These are phyloP conservation scores for Puccinia triticina DNA, from an alignment of 1,284 basidiomycete species.

Conservation along the genomic window DNA sequence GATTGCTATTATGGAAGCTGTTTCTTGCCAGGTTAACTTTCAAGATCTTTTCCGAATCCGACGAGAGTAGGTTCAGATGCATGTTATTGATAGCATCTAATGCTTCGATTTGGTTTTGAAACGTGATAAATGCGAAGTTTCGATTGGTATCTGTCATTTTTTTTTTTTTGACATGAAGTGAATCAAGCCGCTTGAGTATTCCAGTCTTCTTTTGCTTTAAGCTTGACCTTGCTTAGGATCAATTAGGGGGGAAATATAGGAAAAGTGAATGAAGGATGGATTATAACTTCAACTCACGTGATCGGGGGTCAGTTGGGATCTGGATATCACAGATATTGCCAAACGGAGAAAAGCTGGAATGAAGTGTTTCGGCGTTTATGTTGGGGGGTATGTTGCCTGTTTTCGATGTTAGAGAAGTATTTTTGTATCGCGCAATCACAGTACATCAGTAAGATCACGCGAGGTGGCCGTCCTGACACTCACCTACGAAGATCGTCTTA, in stretches of 20 bases:
- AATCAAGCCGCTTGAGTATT: background rate
- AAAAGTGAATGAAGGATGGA: background rate
- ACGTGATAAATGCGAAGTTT: constrained; percentile 58
- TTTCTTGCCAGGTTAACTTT: constrained; percentile 48
- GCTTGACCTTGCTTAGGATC: background rate
- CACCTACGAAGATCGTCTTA: constrained; percentile 8
- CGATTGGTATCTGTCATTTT: constrained; percentile 52
- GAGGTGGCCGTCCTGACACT: background rate
- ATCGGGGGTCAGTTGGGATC: constrained; percentile 56
- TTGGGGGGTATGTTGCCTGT: constrained; percentile 55
- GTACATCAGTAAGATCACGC: too few species aligned
- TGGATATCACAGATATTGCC: constrained; percentile 58
- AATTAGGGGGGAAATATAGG: background rate
- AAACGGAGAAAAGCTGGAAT: constrained; percentile 57
- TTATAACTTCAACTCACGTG: constrained; percentile 51
- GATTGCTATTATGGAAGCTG: constrained; percentile 14
- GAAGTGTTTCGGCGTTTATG: constrained; percentile 54
- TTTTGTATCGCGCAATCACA: background rate
- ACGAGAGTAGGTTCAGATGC: constrained; percentile 56
- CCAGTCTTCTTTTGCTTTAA: background rate
- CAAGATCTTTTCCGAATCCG: constrained; percentile 37
- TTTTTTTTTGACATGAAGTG: background rate
- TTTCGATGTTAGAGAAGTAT: background rate
- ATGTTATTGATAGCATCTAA: constrained; percentile 59
- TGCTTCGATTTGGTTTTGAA: constrained; percentile 53